These are phyloP conservation scores for Penicillium verhagenii DNA, from an alignment of 495 filamentous ascomycete species.

Conservation along the genomic window DNA sequence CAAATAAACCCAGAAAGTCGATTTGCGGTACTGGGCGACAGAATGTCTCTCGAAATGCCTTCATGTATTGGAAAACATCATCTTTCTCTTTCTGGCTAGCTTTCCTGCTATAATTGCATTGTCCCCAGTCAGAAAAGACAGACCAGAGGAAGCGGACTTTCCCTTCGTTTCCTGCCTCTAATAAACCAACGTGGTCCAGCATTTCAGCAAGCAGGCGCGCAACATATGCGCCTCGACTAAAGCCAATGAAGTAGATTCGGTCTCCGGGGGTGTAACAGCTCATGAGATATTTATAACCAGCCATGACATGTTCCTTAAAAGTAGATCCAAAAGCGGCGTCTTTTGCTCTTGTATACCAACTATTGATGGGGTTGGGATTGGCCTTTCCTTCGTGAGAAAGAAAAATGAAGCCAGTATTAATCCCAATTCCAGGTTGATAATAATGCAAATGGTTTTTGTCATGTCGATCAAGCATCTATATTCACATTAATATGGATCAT, in stretches of 20 bases:
- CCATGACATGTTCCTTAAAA: conserved; percentile 76
- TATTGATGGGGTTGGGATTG: conserved; percentile 41
- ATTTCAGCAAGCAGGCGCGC: conserved; percentile 81
- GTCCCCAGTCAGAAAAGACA: conserved; percentile 71
- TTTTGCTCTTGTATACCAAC: conserved; percentile 53
- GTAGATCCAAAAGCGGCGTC: conserved; percentile 72
- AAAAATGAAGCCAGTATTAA: neutral
- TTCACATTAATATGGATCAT: neutral
- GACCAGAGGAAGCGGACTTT: conserved; percentile 81
- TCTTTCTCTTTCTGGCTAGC: conserved; percentile 52
- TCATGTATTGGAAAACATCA: conserved; percentile 64
- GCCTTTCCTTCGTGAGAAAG: conserved; percentile 46
- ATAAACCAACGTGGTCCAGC: conserved; percentile 74
- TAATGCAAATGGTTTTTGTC: conserved; percentile 35
- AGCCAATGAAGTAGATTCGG: conserved; percentile 77
- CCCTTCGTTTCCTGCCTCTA: conserved; percentile 77
- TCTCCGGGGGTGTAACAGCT: conserved; percentile 73
- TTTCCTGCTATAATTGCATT: conserved; percentile 47
- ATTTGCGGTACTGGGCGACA: conserved; percentile 64
- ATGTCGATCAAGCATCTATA: conserved; percentile 33
- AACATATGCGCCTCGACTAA: conserved; percentile 77
- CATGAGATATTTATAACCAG: conserved; percentile 85
- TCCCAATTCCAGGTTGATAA: conserved; percentile 40
- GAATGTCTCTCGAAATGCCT: conserved; percentile 70
- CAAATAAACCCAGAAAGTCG: conserved; percentile 30